These are phyloP conservation scores for Kwoniella shivajii DNA, from an alignment of 1,284 basidiomycete species.

Conservation along the genomic window DNA sequence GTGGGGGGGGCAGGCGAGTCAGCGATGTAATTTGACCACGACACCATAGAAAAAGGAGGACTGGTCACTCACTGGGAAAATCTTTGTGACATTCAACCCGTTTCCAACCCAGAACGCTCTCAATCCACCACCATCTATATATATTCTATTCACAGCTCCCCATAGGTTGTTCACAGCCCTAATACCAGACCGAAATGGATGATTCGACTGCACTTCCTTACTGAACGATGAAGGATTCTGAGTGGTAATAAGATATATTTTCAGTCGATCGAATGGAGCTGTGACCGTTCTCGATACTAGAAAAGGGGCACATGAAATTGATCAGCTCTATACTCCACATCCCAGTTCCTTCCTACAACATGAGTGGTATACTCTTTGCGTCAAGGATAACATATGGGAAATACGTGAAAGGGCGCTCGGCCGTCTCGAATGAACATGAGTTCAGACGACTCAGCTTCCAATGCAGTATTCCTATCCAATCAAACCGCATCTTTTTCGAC, in stretches of 20 bases:
- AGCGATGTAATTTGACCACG: background rate
- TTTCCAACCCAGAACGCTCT: slow-evolving; percentile 86
- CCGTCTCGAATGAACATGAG: too few species aligned
- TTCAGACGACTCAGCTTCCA: too few species aligned
- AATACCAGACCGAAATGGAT: slow-evolving; percentile 19
- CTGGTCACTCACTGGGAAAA: slow-evolving; percentile 71
- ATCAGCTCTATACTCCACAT: too few species aligned
- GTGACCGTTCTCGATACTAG: slow-evolving; percentile 92
- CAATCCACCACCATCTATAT: slow-evolving; percentile 78
- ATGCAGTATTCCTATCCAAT: too few species aligned
- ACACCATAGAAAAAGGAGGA: background rate
- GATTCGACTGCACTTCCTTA: slow-evolving; percentile 46
- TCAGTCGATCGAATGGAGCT: slow-evolving; percentile 95
- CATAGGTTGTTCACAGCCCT: slow-evolving; percentile 69
- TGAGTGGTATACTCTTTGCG: background rate
- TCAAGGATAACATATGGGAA: too few species aligned
- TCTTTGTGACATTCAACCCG: slow-evolving; percentile 69
- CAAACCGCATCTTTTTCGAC: too few species aligned
- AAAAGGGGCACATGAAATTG: too few species aligned
- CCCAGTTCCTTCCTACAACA: too few species aligned
- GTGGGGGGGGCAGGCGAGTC: too few species aligned
- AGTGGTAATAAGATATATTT: slow-evolving; percentile 94
- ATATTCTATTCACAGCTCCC: slow-evolving; percentile 75
- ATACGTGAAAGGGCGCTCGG: too few species aligned
- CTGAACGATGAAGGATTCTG: slow-evolving; percentile 14